Evolutionary conservation across 331 rosid species (phyloP), one percentile per base, ranked within the genome.

Genomic region (Telfairia occidentalis): DNA sequence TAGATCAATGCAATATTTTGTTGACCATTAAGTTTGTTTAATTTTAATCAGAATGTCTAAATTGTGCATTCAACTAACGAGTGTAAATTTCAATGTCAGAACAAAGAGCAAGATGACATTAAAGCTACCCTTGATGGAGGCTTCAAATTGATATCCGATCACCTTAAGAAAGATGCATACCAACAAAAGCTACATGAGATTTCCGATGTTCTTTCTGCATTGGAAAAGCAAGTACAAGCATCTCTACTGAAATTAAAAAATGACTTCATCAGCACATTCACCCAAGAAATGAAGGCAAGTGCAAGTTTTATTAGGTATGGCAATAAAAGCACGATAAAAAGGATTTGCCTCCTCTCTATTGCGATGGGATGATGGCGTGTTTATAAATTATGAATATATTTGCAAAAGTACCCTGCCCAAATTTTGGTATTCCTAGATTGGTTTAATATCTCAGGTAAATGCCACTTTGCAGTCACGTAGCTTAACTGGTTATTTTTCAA

Each of bases 21-120:
- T 66, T 71, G 76, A 78, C 64, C 60, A 52, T 32, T 61, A 79
- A 75, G 70, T 40, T 72, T 23, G 16, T 61, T 61, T 77, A 35
- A 48, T 46, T 48, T 46, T 29, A 30, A 49, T 46, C 19, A 19
- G 42, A 48, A 71, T 71, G 45, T 18, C 55, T 30, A 71, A 29
- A 30, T 48, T 30, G 15, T 15, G n/a, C 28, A 46, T 28, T 29
- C 18, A 18, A 71, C 60, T 71, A 71, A 70, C 15, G 42, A 46
- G 30, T 29, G 10, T 29, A 49, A 71, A 71, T 28, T 49, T 71
- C 60, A 70, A 46, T 83, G 80, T 79, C 87, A 95, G 99, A 86
- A 60, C 74, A 92, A 85, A 84, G 91, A 89, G 81, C 97, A 88
- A 71, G 95, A 90, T 80, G 97, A 90, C 70, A 54, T 87, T 55